Percentiles rank a stretch among this genome's conserved stretches.
phyloP scores from a whole-genome alignment of 345 rosid species.

The Sisymbrium irio region DNA sequence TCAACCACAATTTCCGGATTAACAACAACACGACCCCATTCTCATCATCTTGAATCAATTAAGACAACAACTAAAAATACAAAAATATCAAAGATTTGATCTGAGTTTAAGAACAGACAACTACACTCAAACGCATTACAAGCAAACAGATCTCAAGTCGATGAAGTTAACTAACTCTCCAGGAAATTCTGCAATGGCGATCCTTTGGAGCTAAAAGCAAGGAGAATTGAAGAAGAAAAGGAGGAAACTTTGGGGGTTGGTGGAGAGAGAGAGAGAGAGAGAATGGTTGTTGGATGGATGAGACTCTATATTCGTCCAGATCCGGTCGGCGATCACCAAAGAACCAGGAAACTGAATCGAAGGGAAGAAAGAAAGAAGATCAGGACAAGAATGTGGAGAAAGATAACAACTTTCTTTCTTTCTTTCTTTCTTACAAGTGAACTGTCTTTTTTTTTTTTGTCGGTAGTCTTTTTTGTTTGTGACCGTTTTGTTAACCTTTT shows the following conservation, averaged over 20 bases:
- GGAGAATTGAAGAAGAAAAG: not conserved
- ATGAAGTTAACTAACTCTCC: not conserved
- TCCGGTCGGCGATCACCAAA: conserved; percentile 22
- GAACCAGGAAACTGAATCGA: conserved; percentile 19
- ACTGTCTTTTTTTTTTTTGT: conserved; percentile 26
- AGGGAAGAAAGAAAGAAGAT: conserved; percentile 23
- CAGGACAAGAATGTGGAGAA: conserved; percentile 28
- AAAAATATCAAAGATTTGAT: not conserved
- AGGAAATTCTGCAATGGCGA: conserved; percentile 24
- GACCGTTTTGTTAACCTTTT: conserved; percentile 31
- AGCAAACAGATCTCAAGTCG: not conserved
- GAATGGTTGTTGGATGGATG: conserved; percentile 7
- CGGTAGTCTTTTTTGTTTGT: conserved; percentile 25
- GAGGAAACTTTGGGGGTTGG: conserved; percentile 15
- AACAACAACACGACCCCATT: not conserved
- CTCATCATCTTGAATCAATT: not conserved
- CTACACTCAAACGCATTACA: not conserved
- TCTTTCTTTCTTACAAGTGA: conserved; percentile 13
- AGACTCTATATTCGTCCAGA: conserved; percentile 26
- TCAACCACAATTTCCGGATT: conserved; percentile 24
- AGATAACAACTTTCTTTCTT: conserved; percentile 17
- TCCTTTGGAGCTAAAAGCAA: conserved; percentile 4
- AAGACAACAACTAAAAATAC: not conserved
- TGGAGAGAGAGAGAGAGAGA: not conserved
- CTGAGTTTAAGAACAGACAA: not conserved